phyloP scores from a whole-genome alignment of 345 rosid genomes.

The Brassica rapa region DNA sequence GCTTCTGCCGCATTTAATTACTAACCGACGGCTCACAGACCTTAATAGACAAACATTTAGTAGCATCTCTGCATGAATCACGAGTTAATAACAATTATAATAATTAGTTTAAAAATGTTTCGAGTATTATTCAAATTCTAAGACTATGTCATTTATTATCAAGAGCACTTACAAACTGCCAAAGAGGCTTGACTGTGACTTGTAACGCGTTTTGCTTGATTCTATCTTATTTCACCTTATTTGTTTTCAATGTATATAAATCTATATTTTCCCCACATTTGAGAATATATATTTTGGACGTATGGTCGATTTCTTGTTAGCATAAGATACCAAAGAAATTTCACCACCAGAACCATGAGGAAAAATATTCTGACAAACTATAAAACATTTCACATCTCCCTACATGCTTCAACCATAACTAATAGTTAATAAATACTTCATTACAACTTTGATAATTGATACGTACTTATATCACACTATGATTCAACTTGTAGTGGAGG shows the following conservation, averaged over 20 bases:
- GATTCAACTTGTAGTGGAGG: not conserved
- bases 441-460: not conserved
- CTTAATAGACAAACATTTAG: not conserved
- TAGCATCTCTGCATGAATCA: conserved; percentile 28
- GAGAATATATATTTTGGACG: not conserved
- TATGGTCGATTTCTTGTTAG: not conserved
- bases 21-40: conserved; percentile 6
- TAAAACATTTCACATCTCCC: not conserved
- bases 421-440: not conserved
- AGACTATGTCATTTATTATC: not conserved
- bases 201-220: conserved; percentile 25
- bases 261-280: not conserved
- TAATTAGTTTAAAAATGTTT: not conserved
- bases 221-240: not conserved
- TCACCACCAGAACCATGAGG: not conserved
- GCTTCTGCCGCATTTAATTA: conserved; percentile 12
- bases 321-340: not conserved
- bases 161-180: not conserved
- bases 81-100: conserved; percentile 8
- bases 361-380: not conserved
- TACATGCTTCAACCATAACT: no score
- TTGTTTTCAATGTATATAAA: not conserved
- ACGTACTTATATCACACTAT: not conserved
- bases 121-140: not conserved
- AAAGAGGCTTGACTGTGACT: conserved; percentile 6